phyloP scores from a whole-genome alignment of 1,284 basidiomycete species.

The Ceratobasidium sp. region DNA sequence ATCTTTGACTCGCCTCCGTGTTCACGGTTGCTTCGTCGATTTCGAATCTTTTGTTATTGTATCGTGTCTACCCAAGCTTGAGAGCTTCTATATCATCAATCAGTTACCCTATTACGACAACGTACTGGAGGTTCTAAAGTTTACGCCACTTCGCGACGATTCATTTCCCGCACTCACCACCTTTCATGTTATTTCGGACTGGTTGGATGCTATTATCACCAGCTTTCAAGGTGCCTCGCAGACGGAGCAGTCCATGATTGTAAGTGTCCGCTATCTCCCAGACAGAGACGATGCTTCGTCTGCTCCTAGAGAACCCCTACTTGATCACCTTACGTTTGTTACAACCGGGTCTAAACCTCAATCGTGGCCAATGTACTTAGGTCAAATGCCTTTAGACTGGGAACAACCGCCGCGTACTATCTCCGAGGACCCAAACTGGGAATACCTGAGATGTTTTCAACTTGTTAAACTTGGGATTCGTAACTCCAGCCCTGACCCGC shows the following conservation, averaged over 20 bases:
- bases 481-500: not conserved
- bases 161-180: conserved; percentile 1
- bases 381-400: no score
- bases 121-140: not conserved
- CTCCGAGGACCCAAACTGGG: no score
- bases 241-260: no score
- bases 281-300: no score
- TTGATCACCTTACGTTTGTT: no score
- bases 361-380: not conserved
- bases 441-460: no score
- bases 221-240: not conserved
- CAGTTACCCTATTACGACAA: not conserved
- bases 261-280: not conserved
- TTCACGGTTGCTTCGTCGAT: not conserved
- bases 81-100: not conserved
- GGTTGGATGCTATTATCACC: not conserved
- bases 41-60: not conserved
- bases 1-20: not conserved
- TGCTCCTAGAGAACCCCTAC: no score
- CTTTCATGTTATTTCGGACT: not conserved
- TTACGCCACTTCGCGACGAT: not conserved
- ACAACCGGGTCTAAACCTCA: no score
- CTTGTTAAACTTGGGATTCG: no score
- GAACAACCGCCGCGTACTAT: no score
- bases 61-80: not conserved